Evolutionary conservation across 176 grass and related monocot species (phyloP).

Genomic region (Eragrostis nindensis): DNA sequence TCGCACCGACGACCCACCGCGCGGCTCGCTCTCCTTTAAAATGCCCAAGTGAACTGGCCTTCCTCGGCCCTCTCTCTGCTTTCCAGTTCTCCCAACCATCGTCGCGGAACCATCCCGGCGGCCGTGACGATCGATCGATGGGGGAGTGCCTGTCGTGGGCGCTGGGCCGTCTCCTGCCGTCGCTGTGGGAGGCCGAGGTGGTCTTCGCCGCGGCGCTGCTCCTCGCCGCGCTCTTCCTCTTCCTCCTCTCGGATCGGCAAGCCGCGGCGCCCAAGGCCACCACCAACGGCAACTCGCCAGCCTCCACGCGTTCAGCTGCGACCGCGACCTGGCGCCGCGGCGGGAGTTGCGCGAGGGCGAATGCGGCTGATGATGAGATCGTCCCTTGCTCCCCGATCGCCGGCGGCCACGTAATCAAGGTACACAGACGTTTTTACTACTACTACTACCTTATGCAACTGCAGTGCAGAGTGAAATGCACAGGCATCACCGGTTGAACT

Average conservation of each 20-base stretch:
- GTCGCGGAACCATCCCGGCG: neutral
- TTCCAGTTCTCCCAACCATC: neutral
- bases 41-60: neutral
- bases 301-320: neutral
- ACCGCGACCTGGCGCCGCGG: neutral
- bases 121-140: slow-evolving; percentile 17
- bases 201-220: slow-evolving; percentile 61
- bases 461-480: neutral
- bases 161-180: slow-evolving; percentile 69
- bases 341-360: slow-evolving; percentile 6
- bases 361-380: neutral
- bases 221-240: slow-evolving; percentile 48
- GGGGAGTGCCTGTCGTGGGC: slow-evolving; percentile 41
- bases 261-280: neutral
- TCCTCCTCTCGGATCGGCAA: slow-evolving; percentile 44
- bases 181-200: slow-evolving; percentile 80
- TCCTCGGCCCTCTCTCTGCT: neutral
- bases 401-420: slow-evolving; percentile 51
- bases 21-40: slow-evolving; percentile 1
- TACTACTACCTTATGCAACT: no score
- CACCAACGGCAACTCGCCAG: neutral
- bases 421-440: neutral
- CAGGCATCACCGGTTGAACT: neutral
- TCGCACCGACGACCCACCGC: slow-evolving; percentile 15
- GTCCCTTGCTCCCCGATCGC: neutral